Evolutionary conservation across 1,284 basidiomycete species (phyloP).

Genomic region (Trametes sp.): DNA sequence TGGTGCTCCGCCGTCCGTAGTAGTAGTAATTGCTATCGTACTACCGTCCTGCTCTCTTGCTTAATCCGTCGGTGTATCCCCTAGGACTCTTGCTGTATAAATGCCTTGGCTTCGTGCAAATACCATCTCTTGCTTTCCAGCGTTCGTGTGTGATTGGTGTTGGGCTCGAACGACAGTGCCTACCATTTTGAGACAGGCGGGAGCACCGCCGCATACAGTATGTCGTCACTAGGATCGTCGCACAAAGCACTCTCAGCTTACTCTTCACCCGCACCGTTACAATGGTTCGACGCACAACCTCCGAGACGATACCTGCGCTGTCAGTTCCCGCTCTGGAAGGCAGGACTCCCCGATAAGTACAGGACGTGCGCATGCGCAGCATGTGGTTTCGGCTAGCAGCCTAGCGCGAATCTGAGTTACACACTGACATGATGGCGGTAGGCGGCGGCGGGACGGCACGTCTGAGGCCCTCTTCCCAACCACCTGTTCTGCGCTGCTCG

Average conservation of each 20-base stretch:
- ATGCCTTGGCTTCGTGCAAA: conserved; percentile 3
- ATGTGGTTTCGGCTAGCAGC: conserved; percentile 9
- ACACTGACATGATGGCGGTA: not conserved
- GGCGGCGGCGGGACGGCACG: not conserved
- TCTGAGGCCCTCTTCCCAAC: not conserved
- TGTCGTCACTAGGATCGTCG: not conserved
- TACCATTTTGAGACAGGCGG: conserved; percentile 4
- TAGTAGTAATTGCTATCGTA: conserved; percentile 26
- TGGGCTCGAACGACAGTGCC: not conserved
- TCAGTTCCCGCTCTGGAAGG: too few species aligned
- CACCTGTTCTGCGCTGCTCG: too few species aligned
- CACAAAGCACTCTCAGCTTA: too few species aligned
- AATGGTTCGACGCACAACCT: too few species aligned
- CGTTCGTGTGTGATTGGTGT: not conserved
- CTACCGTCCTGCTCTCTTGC: conserved; percentile 18
- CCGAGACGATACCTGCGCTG: too few species aligned
- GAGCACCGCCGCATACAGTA: not conserved
- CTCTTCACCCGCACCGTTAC: too few species aligned
- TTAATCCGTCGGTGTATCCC: conserved; percentile 19
- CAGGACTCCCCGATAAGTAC: too few species aligned
- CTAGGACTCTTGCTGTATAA: conserved; percentile 25
- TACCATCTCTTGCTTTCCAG: not conserved
- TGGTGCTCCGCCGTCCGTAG: conserved; percentile 4
- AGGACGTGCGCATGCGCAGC: not conserved
- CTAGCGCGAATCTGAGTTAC: not conserved